These are phyloP conservation scores for Straminergon stramineum DNA, from an alignment of 225 moss, liverwort and hornwort genomes.

Conservation along the genomic window DNA sequence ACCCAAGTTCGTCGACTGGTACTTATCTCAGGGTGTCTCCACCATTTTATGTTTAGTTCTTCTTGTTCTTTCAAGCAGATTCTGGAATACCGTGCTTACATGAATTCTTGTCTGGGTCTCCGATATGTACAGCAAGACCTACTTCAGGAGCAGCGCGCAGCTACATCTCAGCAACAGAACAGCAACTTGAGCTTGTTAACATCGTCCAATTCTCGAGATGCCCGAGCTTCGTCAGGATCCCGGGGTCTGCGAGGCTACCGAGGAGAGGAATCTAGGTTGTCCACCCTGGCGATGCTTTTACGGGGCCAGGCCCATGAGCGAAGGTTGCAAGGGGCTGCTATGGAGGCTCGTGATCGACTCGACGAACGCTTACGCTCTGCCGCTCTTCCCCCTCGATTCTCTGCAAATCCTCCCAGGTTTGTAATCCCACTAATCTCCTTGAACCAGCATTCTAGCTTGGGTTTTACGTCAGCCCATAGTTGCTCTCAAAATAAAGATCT, in stretches of 20 bases:
- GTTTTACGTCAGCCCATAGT: background rate
- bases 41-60: background rate
- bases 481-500: background rate
- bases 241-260: conserved; percentile 36
- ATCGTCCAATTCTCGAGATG: conserved; percentile 29
- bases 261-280: conserved; percentile 52
- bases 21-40: background rate
- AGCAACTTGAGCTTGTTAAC: conserved; percentile 44
- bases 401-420: conserved; percentile 42
- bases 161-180: conserved; percentile 41
- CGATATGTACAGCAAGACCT: conserved; percentile 63
- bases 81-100: conserved; percentile 10
- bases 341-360: conserved; percentile 84
- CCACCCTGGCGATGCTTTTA: conserved; percentile 58
- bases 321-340: conserved; percentile 58
- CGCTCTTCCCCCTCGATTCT: conserved; percentile 42
- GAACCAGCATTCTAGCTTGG: background rate
- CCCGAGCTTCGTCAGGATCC: conserved; percentile 18
- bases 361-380: conserved; percentile 81
- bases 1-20: conserved; percentile 55
- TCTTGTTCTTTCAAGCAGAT: background rate
- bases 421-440: background rate
- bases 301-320: conserved; percentile 50
- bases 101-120: background rate
- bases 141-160: conserved; percentile 75